Conservation (phyloP, 1,139 yeast species). For the Blastobotrys buckinghamii region DNA sequence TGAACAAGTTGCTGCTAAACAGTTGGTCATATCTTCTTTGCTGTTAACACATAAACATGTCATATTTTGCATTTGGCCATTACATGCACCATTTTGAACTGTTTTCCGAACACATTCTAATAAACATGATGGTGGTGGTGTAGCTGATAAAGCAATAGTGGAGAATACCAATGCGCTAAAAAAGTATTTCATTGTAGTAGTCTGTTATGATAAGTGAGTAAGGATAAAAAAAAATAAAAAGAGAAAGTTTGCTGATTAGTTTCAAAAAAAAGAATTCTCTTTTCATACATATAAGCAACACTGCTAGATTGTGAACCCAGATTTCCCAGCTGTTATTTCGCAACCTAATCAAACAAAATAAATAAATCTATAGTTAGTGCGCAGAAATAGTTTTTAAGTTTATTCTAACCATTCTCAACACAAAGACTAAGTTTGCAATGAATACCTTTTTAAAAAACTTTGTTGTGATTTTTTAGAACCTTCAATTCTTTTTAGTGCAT, state of each 20-base stretch:
- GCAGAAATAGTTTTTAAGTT: no score
- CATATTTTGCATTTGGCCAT: neutral
- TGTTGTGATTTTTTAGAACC: neutral
- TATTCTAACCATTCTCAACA: no score
- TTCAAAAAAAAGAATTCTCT: no score
- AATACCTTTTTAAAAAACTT: neutral
- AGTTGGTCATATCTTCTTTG: neutral
- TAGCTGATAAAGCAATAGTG: constrained; percentile 36
- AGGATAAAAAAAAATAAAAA: no score
- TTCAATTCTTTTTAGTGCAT: constrained; percentile 12
- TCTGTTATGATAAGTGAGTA: neutral
- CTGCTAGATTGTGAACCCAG: no score
- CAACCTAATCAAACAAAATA: neutral
- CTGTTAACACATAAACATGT: constrained; percentile 1
- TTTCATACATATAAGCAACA: no score
- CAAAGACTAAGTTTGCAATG: neutral
- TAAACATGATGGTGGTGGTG: constrained; percentile 77
- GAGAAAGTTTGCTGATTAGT: no score
- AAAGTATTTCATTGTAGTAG: neutral
- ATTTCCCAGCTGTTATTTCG: neutral
- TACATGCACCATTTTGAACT: neutral
- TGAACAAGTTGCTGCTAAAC: neutral
- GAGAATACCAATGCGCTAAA: neutral
- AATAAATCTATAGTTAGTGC: no score
- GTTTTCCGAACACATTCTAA: constrained; percentile 77